These are phyloP conservation scores for Pezicula neosporulosa DNA, from an alignment of 2,329 filamentous ascomycete species.

Conservation along the genomic window DNA sequence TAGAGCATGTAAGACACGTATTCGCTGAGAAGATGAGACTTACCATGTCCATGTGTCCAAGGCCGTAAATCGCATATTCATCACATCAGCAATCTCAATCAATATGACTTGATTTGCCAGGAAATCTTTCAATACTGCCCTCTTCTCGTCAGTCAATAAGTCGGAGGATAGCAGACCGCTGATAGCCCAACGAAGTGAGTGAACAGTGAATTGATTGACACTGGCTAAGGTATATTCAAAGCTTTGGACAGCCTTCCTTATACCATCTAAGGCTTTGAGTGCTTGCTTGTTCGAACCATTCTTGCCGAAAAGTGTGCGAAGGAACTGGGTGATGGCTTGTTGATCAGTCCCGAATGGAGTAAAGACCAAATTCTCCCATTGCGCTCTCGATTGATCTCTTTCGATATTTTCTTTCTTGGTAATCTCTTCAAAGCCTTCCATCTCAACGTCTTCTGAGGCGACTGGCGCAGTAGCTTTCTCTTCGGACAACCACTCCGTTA, in stretches of 20 bases:
- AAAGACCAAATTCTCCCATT: constrained; percentile 57
- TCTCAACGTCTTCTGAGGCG: constrained; percentile 5
- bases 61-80: constrained; percentile 51
- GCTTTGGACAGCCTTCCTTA: constrained; percentile 35
- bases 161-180: constrained; percentile 45
- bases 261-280: constrained; percentile 37
- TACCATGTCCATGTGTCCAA: constrained; percentile 48
- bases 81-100: constrained; percentile 51
- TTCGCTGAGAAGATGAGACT: too few species aligned
- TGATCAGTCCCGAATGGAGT: constrained; percentile 41
- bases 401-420: constrained; percentile 40
- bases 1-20: too few species aligned
- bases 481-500: constrained; percentile 48
- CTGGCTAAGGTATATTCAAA: constrained; percentile 28
- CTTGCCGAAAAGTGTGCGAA: constrained; percentile 44
- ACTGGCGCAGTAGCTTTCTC: constrained; percentile 9
- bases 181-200: constrained; percentile 41
- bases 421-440: constrained; percentile 39
- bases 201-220: constrained; percentile 34
- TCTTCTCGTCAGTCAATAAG: constrained; percentile 48
- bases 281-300: constrained; percentile 29
- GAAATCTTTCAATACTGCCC: constrained; percentile 45
- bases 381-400: constrained; percentile 45
- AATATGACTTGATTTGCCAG: constrained; percentile 44
- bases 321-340: constrained; percentile 42